These are phyloP conservation scores for Fusarium nurragi DNA, from an alignment of 2,329 filamentous ascomycete species.

Conservation along the genomic window DNA sequence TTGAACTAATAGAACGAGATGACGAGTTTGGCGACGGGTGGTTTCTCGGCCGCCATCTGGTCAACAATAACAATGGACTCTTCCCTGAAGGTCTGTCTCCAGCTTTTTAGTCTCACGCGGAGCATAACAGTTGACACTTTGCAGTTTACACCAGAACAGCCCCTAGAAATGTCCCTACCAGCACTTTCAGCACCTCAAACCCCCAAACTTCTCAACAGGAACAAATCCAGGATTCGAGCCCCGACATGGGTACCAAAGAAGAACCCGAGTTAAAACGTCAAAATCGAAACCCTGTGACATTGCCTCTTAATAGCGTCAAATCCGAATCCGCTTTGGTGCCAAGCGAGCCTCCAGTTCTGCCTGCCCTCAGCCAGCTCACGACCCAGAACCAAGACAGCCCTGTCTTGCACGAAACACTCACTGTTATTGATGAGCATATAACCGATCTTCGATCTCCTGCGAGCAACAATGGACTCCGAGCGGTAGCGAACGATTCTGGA, in stretches of 20 bases:
- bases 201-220: constrained; percentile 46
- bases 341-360: constrained; percentile 42
- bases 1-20: constrained; percentile 84
- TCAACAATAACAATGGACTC: constrained; percentile 77
- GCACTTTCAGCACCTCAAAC: constrained; percentile 46
- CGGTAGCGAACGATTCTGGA: constrained; percentile 75
- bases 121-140: constrained; percentile 37
- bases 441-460: constrained; percentile 76
- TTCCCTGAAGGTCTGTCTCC: constrained; percentile 78
- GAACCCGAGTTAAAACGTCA: constrained; percentile 48
- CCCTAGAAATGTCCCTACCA: constrained; percentile 56
- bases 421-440: constrained; percentile 97
- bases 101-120: constrained; percentile 9
- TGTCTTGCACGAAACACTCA: constrained; percentile 93
- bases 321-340: constrained; percentile 40
- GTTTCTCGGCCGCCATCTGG: constrained; percentile 80
- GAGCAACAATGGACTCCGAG: constrained; percentile 61
- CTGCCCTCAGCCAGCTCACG: constrained; percentile 51
- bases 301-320: constrained; percentile 58
- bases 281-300: constrained; percentile 52
- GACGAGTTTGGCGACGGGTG: constrained; percentile 90
- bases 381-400: constrained; percentile 65
- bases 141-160: constrained; percentile 70
- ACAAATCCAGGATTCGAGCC: constrained; percentile 42
- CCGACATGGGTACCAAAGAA: constrained; percentile 42